Conservation (phyloP, 2,329 filamentous ascomycete species). For the Ophiostoma ulmi region DNA sequence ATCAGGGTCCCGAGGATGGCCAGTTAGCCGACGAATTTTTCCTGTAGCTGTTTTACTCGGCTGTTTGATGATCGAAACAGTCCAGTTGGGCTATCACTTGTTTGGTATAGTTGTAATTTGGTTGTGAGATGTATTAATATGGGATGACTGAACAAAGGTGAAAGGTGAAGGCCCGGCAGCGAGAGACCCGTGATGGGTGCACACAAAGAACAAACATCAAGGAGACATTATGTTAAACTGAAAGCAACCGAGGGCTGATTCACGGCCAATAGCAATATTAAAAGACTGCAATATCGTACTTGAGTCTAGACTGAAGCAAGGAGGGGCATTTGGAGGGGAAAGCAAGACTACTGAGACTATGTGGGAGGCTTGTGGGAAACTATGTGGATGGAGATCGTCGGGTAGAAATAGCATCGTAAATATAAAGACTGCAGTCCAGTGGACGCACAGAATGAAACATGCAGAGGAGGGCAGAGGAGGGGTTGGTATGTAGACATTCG, state of each 20-base stretch:
- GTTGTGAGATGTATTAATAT: neutral
- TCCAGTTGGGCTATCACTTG: too few relatives aligned
- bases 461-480: constrained; percentile 2
- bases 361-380: neutral
- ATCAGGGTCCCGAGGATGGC: constrained; percentile 10
- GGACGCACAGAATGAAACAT: constrained; percentile 2
- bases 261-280: neutral
- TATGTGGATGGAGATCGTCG: neutral
- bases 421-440: neutral
- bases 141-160: neutral
- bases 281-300: neutral
- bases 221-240: too few relatives aligned
- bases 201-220: neutral
- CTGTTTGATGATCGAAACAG: neutral
- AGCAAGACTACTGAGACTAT: neutral
- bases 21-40: constrained; percentile 11
- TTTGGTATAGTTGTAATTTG: too few relatives aligned
- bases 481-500: neutral
- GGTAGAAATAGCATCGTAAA: constrained; percentile 6
- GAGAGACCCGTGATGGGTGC: neutral
- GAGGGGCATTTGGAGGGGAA: constrained; percentile 9
- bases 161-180: neutral
- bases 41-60: neutral
- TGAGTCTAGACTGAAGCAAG: neutral
- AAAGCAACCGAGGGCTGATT: too few relatives aligned